phyloP scores from a whole-genome alignment of 1,139 yeast genomes.

The Suhomyces atakaporum region DNA sequence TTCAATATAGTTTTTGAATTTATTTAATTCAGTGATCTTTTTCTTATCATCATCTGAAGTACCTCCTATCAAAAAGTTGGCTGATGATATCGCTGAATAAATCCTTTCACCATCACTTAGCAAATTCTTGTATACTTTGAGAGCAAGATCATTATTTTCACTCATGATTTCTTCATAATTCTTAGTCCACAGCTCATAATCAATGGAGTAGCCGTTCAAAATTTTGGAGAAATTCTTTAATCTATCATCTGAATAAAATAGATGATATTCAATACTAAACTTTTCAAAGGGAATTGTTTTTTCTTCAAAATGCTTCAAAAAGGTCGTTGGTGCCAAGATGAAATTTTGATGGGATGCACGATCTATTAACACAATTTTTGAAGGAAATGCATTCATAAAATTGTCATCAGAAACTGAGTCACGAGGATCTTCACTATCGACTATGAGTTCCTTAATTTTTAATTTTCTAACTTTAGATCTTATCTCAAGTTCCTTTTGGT shows the following conservation, averaged over 20 bases:
- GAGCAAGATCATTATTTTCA: conserved; percentile 46
- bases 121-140: conserved; percentile 47
- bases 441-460: conserved; percentile 33
- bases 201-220: conserved; percentile 41
- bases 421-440: conserved; percentile 27
- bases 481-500: conserved; percentile 41
- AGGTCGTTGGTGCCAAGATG: conserved; percentile 48
- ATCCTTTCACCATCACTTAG: conserved; percentile 60
- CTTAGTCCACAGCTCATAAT: conserved; percentile 54
- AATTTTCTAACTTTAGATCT: conserved; percentile 39
- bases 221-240: conserved; percentile 38
- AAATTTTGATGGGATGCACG: conserved; percentile 29
- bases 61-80: conserved; percentile 15
- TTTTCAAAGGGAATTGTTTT: conserved; percentile 20
- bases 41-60: conserved; percentile 16
- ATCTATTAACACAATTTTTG: conserved; percentile 48
- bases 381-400: conserved; percentile 51
- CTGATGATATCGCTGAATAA: conserved; percentile 34
- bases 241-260: conserved; percentile 54
- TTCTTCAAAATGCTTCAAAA: conserved; percentile 29
- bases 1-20: conserved; percentile 24
- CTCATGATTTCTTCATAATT: conserved; percentile 45
- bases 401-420: conserved; percentile 56
- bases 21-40: conserved; percentile 17
- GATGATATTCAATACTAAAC: conserved; percentile 44